These are phyloP conservation scores for Juglanconis oblonga DNA, from an alignment of 2,329 filamentous ascomycete species.

Conservation along the genomic window DNA sequence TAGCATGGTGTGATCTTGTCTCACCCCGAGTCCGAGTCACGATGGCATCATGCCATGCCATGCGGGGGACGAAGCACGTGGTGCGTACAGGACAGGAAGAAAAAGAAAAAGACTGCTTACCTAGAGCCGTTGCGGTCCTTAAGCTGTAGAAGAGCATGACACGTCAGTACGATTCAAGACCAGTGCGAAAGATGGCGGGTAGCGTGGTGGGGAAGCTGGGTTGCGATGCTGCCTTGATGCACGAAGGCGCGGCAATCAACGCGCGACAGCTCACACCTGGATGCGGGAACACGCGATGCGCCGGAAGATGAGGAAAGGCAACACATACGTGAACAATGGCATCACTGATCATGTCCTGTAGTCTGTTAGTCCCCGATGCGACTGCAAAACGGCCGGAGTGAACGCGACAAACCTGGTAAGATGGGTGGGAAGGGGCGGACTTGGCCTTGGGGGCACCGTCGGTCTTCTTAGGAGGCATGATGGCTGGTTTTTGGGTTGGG, in stretches of 20 bases:
- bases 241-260: background rate
- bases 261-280: constrained; percentile 10
- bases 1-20: background rate
- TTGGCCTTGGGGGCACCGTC: constrained; percentile 48
- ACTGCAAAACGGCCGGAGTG: constrained; percentile 18
- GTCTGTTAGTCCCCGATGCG: constrained; percentile 32
- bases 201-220: constrained; percentile 1
- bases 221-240: background rate
- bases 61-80: constrained; percentile 18
- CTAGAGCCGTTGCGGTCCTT: constrained; percentile 62
- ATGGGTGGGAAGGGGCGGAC: constrained; percentile 44
- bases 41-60: constrained; percentile 18
- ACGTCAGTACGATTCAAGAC: constrained; percentile 35
- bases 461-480: constrained; percentile 61
- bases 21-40: constrained; percentile 7
- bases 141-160: constrained; percentile 42
- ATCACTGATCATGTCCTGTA: constrained; percentile 61
- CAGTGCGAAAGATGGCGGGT: background rate
- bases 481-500: constrained; percentile 31
- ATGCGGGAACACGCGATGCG: constrained; percentile 32
- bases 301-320: constrained; percentile 30
- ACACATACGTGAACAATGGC: constrained; percentile 58
- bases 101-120: constrained; percentile 25
- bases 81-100: constrained; percentile 14
- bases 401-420: constrained; percentile 53